Conservation (phyloP, 2,329 filamentous ascomycete genomes). For the Pezizomycotina sp. region DNA sequence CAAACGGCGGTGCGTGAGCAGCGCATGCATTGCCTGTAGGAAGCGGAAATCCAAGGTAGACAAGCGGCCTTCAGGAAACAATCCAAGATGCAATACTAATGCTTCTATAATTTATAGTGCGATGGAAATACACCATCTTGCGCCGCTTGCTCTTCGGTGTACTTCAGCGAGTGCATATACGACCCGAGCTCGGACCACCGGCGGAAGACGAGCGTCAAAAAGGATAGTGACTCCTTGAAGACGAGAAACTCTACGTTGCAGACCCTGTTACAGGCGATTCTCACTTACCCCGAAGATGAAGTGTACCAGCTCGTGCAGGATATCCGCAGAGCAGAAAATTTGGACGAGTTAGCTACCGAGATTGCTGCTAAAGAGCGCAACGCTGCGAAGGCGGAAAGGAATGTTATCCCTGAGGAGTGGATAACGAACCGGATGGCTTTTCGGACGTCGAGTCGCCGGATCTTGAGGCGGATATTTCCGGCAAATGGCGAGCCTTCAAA, state of each 20-base stretch:
- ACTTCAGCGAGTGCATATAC: constrained; percentile 79
- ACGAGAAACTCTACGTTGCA: constrained; percentile 75
- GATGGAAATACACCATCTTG: constrained; percentile 84
- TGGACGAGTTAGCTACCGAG: constrained; percentile 46
- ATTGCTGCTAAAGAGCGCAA: constrained; percentile 40
- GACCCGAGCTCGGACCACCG: constrained; percentile 93
- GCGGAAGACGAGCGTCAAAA: constrained; percentile 89
- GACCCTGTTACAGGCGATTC: constrained; percentile 78
- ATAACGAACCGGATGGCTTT: constrained; percentile 38
- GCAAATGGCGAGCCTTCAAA: constrained; percentile 16
- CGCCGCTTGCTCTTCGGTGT: constrained; percentile 89
- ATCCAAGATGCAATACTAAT: constrained; percentile 4
- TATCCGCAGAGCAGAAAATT: constrained; percentile 70
- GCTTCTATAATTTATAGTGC: constrained; percentile 35
- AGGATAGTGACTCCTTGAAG: constrained; percentile 77
- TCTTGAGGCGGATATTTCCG: constrained; percentile 28
- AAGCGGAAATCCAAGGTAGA: constrained; percentile 56
- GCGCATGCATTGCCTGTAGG: constrained; percentile 66
- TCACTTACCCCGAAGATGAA: constrained; percentile 70
- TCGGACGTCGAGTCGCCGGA: constrained; percentile 40
- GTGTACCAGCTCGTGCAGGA: constrained; percentile 64
- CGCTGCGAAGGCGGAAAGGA: constrained; percentile 29
- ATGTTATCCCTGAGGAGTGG: constrained; percentile 23
- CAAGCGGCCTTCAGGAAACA: constrained; percentile 8
- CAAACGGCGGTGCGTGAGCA: constrained; percentile 66